These are phyloP conservation scores for Coniosporium tulheliwenetii DNA, from an alignment of 2,329 filamentous ascomycete genomes.

Conservation along the genomic window DNA sequence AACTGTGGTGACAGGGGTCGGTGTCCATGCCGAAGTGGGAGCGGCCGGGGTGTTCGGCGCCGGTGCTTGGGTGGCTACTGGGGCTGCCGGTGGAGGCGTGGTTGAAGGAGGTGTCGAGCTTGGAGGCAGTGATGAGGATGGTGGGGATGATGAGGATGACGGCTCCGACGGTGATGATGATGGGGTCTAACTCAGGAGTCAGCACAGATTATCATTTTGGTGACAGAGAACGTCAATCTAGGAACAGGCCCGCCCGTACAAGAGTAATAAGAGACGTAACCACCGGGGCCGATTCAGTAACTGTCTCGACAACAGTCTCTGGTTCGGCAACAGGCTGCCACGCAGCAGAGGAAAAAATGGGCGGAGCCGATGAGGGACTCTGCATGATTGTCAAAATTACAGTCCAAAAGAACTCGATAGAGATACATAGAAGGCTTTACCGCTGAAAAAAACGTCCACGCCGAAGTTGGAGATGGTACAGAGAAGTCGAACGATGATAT, in stretches of 20 bases:
- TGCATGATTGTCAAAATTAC: constrained; percentile 14
- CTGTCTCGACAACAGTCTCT: constrained; percentile 13
- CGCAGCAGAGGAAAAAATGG: constrained; percentile 11
- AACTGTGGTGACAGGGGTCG: constrained; percentile 17
- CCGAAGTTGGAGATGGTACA: constrained; percentile 3
- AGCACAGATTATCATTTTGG: background rate
- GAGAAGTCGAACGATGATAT: background rate
- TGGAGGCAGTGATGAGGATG: background rate
- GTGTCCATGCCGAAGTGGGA: constrained; percentile 3
- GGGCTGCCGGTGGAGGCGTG: background rate
- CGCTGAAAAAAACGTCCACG: background rate
- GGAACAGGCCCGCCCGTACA: constrained; percentile 4
- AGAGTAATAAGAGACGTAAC: constrained; percentile 6
- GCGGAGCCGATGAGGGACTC: constrained; percentile 15
- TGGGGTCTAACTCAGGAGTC: background rate
- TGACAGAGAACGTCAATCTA: background rate
- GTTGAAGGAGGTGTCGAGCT: background rate
- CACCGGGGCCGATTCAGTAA: constrained; percentile 8
- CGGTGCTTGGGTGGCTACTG: background rate
- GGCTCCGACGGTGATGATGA: background rate
- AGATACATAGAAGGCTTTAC: background rate
- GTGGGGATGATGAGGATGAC: background rate
- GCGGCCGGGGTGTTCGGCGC: background rate
- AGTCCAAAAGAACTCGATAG: no score
- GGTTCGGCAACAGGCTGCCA: constrained; percentile 7